These are phyloP conservation scores for Marvania coccoides DNA, from an alignment of 139 green algal species.

Conservation along the genomic window DNA sequence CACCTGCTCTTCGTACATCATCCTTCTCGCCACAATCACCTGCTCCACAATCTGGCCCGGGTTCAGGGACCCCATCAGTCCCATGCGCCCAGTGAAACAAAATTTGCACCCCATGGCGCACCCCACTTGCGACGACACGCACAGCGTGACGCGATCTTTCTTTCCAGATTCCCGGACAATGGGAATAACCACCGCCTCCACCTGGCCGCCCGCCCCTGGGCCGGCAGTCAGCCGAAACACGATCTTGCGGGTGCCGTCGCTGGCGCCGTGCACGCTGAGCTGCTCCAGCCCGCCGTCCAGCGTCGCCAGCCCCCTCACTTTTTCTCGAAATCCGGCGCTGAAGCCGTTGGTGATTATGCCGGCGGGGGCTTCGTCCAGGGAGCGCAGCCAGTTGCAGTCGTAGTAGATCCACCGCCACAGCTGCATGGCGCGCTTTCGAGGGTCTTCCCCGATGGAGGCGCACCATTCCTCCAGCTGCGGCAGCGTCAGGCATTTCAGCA, in stretches of 20 bases:
- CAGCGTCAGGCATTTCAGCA: conserved; percentile 51
- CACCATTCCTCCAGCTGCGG: conserved; percentile 64
- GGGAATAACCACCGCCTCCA: conserved; percentile 81
- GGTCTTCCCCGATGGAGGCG: conserved; percentile 41
- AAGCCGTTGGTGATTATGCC: conserved; percentile 37
- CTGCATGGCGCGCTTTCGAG: conserved; percentile 51
- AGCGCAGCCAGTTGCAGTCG: conserved; percentile 40
- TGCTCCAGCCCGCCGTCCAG: conserved; percentile 58
- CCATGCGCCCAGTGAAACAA: conserved; percentile 75
- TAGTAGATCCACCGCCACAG: conserved; percentile 82
- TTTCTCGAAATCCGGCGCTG: conserved; percentile 40
- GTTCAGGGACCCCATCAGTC: conserved; percentile 58
- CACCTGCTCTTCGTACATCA: conserved; percentile 21
- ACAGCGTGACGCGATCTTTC: conserved; percentile 59
- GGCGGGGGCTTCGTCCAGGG: conserved; percentile 41
- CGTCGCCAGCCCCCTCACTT: conserved; percentile 22
- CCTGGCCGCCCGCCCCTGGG: conserved; percentile 19
- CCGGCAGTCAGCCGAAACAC: conserved; percentile 52
- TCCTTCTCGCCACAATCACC: conserved; percentile 44
- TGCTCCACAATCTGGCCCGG: conserved; percentile 79
- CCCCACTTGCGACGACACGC: conserved; percentile 63
- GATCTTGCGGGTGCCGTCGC: conserved; percentile 73
- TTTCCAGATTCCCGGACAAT: conserved; percentile 32
- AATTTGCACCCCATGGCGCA: conserved; percentile 81
- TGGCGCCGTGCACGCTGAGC: conserved; percentile 32